Conservation (phyloP, 2,329 filamentous ascomycete genomes). For the Trichoderma afroharzianum region DNA sequence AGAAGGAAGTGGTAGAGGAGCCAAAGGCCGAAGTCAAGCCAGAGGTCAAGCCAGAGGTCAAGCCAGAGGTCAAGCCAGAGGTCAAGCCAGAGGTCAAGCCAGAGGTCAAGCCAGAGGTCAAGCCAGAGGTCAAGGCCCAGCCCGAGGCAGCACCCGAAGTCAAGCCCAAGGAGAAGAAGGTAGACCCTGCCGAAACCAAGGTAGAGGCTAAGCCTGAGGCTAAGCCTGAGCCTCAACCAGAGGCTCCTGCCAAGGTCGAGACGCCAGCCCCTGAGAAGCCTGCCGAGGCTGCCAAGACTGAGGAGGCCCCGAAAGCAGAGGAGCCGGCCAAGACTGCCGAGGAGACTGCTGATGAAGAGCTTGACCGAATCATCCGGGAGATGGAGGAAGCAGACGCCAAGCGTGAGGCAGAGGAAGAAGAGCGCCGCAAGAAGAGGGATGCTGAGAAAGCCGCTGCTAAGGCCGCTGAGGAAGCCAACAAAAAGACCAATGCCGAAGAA, state of each 20-base stretch:
- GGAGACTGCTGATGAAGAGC: conserved; percentile 48
- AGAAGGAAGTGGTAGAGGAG: conserved; percentile 23
- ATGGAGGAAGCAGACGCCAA: conserved; percentile 56
- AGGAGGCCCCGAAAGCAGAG: conserved; percentile 27
- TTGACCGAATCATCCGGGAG: conserved; percentile 59
- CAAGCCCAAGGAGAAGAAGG: background rate
- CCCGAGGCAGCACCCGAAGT: background rate
- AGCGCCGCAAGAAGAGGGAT: conserved; percentile 45
- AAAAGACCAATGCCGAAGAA: conserved; percentile 48
- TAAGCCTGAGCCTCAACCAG: conserved; percentile 6
- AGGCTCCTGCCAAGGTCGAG: conserved; percentile 1
- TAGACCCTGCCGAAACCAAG: background rate
- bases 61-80: conserved; percentile 25
- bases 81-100: too few relatives aligned
- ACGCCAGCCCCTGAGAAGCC: background rate
- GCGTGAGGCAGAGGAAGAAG: conserved; percentile 47
- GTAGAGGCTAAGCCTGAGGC: conserved; percentile 7
- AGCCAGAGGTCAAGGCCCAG: background rate
- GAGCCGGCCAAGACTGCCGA: conserved; percentile 28
- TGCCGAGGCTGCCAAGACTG: conserved; percentile 30
- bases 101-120: too few relatives aligned
- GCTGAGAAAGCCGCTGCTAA: conserved; percentile 46
- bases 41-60: conserved; percentile 23
- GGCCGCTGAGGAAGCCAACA: conserved; percentile 46
- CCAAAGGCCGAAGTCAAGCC: conserved; percentile 30